These are phyloP conservation scores for Peterozyma xylosa DNA, from an alignment of 805 yeast species.

Conservation along the genomic window DNA sequence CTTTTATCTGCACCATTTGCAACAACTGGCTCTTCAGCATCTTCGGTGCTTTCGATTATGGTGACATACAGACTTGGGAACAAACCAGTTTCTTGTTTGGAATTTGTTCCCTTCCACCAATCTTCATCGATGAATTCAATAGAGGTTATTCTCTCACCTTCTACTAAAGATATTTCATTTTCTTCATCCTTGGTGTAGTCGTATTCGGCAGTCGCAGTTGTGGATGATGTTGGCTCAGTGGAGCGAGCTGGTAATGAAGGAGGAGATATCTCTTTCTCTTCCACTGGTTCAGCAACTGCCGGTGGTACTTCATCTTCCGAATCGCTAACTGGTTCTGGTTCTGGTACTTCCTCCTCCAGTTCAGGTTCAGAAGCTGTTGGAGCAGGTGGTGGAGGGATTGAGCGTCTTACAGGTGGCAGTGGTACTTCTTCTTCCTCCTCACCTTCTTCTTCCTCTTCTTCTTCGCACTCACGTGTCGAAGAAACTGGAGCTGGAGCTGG, in stretches of 20 bases:
- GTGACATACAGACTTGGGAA: constrained; percentile 51
- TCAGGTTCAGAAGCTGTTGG: constrained; percentile 10
- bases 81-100: constrained; percentile 35
- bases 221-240: constrained; percentile 13
- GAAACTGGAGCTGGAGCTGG: constrained; percentile 8
- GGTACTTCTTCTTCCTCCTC: constrained; percentile 5
- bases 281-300: constrained; percentile 2
- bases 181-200: constrained; percentile 73
- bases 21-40: constrained; percentile 13
- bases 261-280: constrained; percentile 10
- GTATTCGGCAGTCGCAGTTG: constrained; percentile 71
- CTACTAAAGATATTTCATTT: constrained; percentile 60
- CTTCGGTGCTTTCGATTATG: constrained; percentile 19
- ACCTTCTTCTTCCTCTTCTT: constrained; percentile 18
- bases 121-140: constrained; percentile 68
- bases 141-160: constrained; percentile 59
- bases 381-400: constrained; percentile 2
- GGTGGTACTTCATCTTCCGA: constrained; percentile 19
- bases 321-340: constrained; percentile 15
- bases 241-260: constrained; percentile 12
- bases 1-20: constrained; percentile 21
- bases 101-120: constrained; percentile 48
- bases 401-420: constrained; percentile 9
- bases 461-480: constrained; percentile 14
- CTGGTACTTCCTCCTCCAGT: constrained; percentile 12